Evolutionary conservation across 2,329 filamentous ascomycete genomes (phyloP), one percentile per base, ranked within the genome.

Genomic region (Talaromyces sp.): DNA sequence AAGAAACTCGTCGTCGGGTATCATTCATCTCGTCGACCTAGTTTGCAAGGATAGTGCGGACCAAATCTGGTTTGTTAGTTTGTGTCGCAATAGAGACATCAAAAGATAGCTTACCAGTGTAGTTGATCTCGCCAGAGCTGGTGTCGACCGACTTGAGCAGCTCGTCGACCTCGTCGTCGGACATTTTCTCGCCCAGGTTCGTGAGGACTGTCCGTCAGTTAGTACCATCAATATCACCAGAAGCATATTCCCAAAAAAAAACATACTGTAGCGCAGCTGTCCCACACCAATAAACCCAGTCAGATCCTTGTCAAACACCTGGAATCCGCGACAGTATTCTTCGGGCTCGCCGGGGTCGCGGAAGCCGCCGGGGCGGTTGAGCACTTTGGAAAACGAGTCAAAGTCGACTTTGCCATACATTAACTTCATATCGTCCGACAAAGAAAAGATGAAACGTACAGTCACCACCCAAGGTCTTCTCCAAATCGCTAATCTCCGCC

Each of bases 231-330:
- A 40, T 23, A 23, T 23, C 23, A 23, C 23, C 23, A 6, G 6
- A 14, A 1, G 5, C 16, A 40, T n/a, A 5, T 14, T 36, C 23
- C 12, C 51, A 9, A 36, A 31, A 33, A 9, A 36, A 31, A 33
- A 74, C 77, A 61, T 73, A 83, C 81, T 86, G 81, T 99, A 99
- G 80, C 96, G 91, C 78, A 99, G 86, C 81, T 99, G 95, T 62
- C 95, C 95, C 67, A 98, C 94, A 61, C 94, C 95, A 75, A 99
- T 98, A 79, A 93, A 97, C 58, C 95, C 95, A 64, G 92, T 96
- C 87, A 96, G 90, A 77, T 99, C 95, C 81, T 99, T 99, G 81
- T 99, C 95, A 72, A 99, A 99, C 59, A 99, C 95, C 79, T 99
- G 95, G 83, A 99, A 99, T 61, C 95, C 95, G 65, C 94, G 91